Percentiles rank a stretch among this genome's conserved stretches.
Evolutionary conservation across 192 early-diverging fungal species (phyloP).

Genomic region (Globomyces pollinis-pini): DNA sequence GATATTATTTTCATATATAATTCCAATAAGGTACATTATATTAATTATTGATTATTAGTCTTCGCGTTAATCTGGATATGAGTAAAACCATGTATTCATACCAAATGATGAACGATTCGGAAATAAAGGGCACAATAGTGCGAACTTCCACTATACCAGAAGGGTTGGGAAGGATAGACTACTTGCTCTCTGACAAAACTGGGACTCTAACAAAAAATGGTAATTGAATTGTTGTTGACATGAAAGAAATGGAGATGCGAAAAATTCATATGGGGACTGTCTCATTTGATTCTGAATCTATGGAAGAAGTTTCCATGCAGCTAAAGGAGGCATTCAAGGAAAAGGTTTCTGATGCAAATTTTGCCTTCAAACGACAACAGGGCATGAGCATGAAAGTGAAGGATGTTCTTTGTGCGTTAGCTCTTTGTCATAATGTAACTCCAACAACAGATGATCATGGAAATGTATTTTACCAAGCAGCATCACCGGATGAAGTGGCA

Average conservation of each 20-base stretch:
- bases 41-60: slow-evolving; percentile 33
- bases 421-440: slow-evolving; percentile 84
- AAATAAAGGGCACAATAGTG: slow-evolving; percentile 81
- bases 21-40: slow-evolving; percentile 67
- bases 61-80: slow-evolving; percentile 95
- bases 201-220: slow-evolving; percentile 92
- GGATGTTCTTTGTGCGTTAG: slow-evolving; percentile 83
- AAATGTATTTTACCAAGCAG: slow-evolving; percentile 79
- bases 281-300: slow-evolving; percentile 82
- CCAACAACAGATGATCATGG: slow-evolving; percentile 55
- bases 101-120: slow-evolving; percentile 79
- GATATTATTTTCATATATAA: slow-evolving; percentile 92
- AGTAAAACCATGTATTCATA: slow-evolving; percentile 88
- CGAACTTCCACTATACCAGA: slow-evolving; percentile 93
- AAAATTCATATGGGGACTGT: slow-evolving; percentile 93
- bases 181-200: slow-evolving; percentile 90
- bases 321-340: slow-evolving; percentile 45
- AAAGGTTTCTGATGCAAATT: no score
- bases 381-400: slow-evolving; percentile 78
- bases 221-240: slow-evolving; percentile 16
- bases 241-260: slow-evolving; percentile 85
- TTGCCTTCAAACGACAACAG: no score
- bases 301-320: slow-evolving; percentile 76
- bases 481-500: slow-evolving; percentile 93
- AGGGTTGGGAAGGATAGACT: slow-evolving; percentile 89